Evolutionary conservation across 345 rosid genomes (phyloP), one percentile per base, ranked within the genome.

Genomic region (Linum trigynum): DNA sequence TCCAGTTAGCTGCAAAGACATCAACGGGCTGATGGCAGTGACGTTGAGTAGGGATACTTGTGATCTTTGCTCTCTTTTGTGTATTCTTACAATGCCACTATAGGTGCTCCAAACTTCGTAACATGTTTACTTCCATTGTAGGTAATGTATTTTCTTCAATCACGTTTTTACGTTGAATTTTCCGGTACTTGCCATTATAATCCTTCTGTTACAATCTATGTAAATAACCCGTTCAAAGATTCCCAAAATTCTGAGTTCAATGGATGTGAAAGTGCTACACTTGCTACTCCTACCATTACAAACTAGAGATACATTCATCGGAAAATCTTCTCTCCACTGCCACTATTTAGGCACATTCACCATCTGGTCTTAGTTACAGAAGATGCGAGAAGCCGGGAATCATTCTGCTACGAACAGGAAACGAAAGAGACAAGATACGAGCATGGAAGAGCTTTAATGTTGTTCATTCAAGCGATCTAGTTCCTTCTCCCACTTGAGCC

Each of bases 401-500:
- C 32, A 23, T 23, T 23, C 32, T 23, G 32, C 32, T 23, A 23
- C 32, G 32, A 23, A 23, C 32, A 23, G 32, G 32, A 23, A 23
- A 23, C 32, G 32, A 23, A 23, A 23, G 32, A 23, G 32, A 23
- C 32, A 23, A 23, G 32, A 23, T 23, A 23, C 32, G 32, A 23
- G 32, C 32, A 23, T 23, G 32, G 32, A 23, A 37, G 35, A 37
- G 50, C 32, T 3, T 40, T 41, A 41, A 39, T 39, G 7, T 68
- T 72, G 75, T 69, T 86, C 88, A 7, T 83, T 75, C 55, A 92
- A 55, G 64, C 83, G 81, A 73, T 80, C 84, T 38, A 89, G 55
- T 72, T 92, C 98, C 71, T 83, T 92, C 72, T 89, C 91, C 96
- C 96, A 89, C 66, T 92, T 92, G 69, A 89, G 41, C 66, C 96